Evolutionary conservation across 139 green algal species (phyloP).

Genomic region (Chlorella sp.): DNA sequence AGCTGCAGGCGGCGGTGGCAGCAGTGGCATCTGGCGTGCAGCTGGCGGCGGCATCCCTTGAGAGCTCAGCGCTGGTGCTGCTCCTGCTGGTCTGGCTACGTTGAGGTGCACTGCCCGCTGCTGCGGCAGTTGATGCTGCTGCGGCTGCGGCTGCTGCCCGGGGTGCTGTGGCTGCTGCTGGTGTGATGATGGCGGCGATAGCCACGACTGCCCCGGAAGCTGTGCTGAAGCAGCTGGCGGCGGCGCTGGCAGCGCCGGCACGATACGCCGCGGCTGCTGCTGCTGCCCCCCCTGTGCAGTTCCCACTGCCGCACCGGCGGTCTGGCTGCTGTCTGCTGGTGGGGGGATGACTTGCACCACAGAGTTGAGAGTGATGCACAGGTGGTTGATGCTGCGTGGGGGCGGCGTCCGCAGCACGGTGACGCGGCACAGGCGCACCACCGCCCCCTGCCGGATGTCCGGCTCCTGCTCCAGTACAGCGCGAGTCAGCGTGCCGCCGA

Average conservation of each 20-base stretch:
- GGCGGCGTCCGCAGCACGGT: constrained; percentile 37
- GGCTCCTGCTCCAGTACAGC: constrained; percentile 23
- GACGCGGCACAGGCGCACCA: constrained; percentile 26
- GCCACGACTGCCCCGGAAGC: neutral
- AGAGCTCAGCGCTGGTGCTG: neutral
- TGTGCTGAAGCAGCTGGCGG: neutral
- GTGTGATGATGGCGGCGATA: neutral
- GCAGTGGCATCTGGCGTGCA: neutral
- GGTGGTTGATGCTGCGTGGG: constrained; percentile 20
- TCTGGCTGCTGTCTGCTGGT: neutral
- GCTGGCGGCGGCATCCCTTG: neutral
- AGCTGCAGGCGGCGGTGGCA: neutral
- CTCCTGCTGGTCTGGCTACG: neutral
- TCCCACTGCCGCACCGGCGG: neutral
- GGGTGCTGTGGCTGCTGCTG: constrained; percentile 2
- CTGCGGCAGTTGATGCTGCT: neutral
- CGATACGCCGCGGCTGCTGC: neutral
- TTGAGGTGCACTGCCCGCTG: neutral
- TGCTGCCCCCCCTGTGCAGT: neutral
- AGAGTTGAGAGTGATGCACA: constrained; percentile 36
- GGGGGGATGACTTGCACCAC: constrained; percentile 8
- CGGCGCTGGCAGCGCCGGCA: constrained; percentile 14
- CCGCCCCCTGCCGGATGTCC: constrained; percentile 7
- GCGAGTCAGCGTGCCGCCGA: constrained; percentile 27
- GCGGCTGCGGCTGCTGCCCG: neutral